Evolutionary conservation across 495 filamentous ascomycete genomes (phyloP).

Genomic region (Daldinia loculata): DNA sequence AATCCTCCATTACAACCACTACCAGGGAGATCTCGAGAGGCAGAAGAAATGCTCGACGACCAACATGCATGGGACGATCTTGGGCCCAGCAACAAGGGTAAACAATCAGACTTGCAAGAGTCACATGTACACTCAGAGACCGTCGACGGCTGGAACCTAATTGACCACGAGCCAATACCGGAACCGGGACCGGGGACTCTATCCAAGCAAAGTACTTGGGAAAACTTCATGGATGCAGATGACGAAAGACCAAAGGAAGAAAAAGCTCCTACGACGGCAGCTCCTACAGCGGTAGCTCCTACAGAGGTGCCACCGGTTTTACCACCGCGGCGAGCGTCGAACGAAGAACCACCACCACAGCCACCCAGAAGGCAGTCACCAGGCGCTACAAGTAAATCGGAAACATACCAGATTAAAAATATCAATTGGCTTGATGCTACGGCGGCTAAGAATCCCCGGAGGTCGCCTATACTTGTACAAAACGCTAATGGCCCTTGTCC

Average conservation of each 20-base stretch:
- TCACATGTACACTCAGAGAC: constrained; percentile 40
- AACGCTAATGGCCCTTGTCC: constrained; percentile 96
- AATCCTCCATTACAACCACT: constrained; percentile 17
- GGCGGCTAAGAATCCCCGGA: constrained; percentile 51
- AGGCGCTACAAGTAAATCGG: constrained; percentile 47
- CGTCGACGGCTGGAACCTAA: constrained; percentile 59
- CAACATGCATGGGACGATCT: constrained; percentile 57
- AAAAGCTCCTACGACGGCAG: constrained; percentile 3
- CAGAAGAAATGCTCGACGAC: constrained; percentile 48
- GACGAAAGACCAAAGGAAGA: constrained; percentile 39
- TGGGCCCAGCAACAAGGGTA: constrained; percentile 46
- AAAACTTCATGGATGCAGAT: constrained; percentile 48
- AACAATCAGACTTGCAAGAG: constrained; percentile 38
- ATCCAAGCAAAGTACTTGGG: constrained; percentile 51
- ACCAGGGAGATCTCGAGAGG: constrained; percentile 18
- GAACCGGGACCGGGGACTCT: constrained; percentile 36
- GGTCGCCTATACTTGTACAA: constrained; percentile 85
- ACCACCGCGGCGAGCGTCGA: constrained; percentile 48
- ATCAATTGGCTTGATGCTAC: constrained; percentile 56
- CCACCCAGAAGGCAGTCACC: constrained; percentile 49
- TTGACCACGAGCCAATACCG: constrained; percentile 52
- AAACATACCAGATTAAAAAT: constrained; percentile 60
- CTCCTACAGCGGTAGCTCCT: background rate
- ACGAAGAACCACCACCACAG: constrained; percentile 44
- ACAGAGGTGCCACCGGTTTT: constrained; percentile 46